Evolutionary conservation across 1,139 yeast species (phyloP).

Genomic region (Yamadazyma diddensiae): DNA sequence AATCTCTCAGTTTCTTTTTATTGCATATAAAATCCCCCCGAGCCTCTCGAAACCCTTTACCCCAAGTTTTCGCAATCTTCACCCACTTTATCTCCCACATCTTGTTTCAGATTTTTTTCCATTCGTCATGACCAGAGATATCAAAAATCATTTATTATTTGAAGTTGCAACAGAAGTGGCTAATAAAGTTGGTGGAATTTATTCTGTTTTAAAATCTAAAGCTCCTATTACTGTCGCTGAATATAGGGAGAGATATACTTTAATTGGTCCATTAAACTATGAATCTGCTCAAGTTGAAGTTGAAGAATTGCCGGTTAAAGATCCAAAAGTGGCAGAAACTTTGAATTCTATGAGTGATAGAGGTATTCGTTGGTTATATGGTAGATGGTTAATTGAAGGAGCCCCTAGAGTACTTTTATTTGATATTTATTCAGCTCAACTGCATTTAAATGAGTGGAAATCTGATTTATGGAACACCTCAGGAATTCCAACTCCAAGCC

Average conservation of each 20-base stretch:
- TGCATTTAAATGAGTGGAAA: slow-evolving; percentile 86
- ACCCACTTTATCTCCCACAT: not conserved
- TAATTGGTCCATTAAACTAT: slow-evolving; percentile 83
- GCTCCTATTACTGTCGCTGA: slow-evolving; percentile 97
- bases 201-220: slow-evolving; percentile 92
- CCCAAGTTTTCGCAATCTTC: slow-evolving; percentile 1
- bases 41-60: slow-evolving; percentile 1
- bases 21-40: too few relatives aligned
- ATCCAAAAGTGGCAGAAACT: slow-evolving; percentile 57
- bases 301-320: slow-evolving; percentile 76
- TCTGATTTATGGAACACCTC: slow-evolving; percentile 87
- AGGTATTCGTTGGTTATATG: slow-evolving; percentile 83
- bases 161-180: slow-evolving; percentile 98
- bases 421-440: slow-evolving; percentile 74
- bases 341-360: slow-evolving; percentile 73
- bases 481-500: slow-evolving; percentile 90
- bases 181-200: slow-evolving; percentile 95
- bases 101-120: not conserved
- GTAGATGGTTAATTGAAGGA: slow-evolving; percentile 97
- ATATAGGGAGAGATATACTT: slow-evolving; percentile 81
- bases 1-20: too few relatives aligned
- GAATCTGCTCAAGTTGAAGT: slow-evolving; percentile 88
- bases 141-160: slow-evolving; percentile 79
- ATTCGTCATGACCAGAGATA: slow-evolving; percentile 63
- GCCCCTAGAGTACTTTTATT: slow-evolving; percentile 91